Percentiles rank a stretch among this genome's conserved stretches.
phyloP scores from a whole-genome alignment of 2,329 filamentous ascomycete genomes.

The Scedosporium apiospermum region DNA sequence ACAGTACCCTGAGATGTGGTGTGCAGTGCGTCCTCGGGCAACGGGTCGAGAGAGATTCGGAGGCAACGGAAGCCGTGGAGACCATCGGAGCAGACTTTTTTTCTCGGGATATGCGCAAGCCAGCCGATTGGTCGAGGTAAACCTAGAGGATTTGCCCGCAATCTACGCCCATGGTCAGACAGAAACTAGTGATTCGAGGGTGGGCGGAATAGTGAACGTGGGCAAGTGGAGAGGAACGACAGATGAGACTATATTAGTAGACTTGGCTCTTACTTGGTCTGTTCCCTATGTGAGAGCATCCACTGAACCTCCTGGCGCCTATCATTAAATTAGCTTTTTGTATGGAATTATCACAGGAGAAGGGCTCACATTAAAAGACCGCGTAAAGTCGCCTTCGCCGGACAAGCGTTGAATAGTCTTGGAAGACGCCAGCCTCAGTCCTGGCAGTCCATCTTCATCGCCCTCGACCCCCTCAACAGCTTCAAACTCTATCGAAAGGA shows the following conservation, averaged over 20 bases:
- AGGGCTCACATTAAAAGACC: slow-evolving; percentile 30
- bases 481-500: slow-evolving; percentile 31
- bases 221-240: neutral
- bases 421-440: slow-evolving; percentile 37
- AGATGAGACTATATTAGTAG: neutral
- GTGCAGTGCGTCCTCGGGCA: slow-evolving; percentile 32
- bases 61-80: slow-evolving; percentile 44
- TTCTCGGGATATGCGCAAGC: slow-evolving; percentile 31
- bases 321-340: neutral
- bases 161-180: slow-evolving; percentile 19
- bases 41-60: slow-evolving; percentile 35
- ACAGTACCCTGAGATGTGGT: slow-evolving; percentile 32
- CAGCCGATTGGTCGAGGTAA: slow-evolving; percentile 33
- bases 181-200: too few relatives aligned
- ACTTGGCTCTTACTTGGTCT: slow-evolving; percentile 28
- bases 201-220: too few relatives aligned
- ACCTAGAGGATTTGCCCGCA: slow-evolving; percentile 29
- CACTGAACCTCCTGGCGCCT: slow-evolving; percentile 9
- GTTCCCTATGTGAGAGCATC: slow-evolving; percentile 31
- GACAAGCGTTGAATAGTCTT: slow-evolving; percentile 35
- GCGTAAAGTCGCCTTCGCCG: slow-evolving; percentile 35
- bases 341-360: neutral
- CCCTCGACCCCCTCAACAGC: slow-evolving; percentile 17
- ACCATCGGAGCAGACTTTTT: slow-evolving; percentile 37
- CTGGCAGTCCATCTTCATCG: slow-evolving; percentile 19